phyloP scores from a whole-genome alignment of 2,329 filamentous ascomycete genomes.

The Microcyclospora tardicrescens region DNA sequence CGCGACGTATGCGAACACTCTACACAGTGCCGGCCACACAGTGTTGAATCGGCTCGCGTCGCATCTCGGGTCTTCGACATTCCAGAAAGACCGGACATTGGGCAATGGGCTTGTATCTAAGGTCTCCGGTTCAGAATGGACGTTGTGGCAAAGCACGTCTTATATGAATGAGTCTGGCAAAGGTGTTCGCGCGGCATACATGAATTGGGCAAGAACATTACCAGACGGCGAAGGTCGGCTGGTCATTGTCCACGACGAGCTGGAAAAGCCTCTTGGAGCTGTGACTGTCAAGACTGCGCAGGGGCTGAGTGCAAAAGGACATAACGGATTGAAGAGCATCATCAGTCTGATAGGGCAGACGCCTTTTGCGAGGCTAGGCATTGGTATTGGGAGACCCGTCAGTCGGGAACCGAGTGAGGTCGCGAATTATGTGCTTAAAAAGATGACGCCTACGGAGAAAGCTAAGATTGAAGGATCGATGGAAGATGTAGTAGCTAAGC shows the following conservation, averaged over 20 bases:
- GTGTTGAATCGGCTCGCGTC: conserved; percentile 51
- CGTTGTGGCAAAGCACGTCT: conserved; percentile 59
- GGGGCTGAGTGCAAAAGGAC: conserved; percentile 37
- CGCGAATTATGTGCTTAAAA: conserved; percentile 61
- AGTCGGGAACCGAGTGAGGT: conserved; percentile 56
- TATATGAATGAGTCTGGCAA: conserved; percentile 77
- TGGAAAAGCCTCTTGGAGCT: conserved; percentile 59
- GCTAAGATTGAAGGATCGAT: conserved; percentile 17
- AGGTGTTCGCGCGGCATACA: conserved; percentile 55
- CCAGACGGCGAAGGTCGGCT: conserved; percentile 38
- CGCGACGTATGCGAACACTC: conserved; percentile 55
- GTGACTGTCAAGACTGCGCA: conserved; percentile 44
- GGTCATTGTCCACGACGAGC: conserved; percentile 77
- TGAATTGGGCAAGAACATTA: conserved; percentile 29
- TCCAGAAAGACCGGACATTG: conserved; percentile 29
- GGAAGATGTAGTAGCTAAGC: conserved; percentile 27
- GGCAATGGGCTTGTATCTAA: conserved; percentile 40
- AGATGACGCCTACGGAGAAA: conserved; percentile 45
- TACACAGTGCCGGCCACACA: conserved; percentile 79
- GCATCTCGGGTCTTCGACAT: conserved; percentile 26
- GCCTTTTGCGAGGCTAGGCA: conserved; percentile 56
- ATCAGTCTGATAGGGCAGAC: conserved; percentile 61
- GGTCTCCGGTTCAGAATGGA: conserved; percentile 31
- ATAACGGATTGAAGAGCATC: conserved; percentile 41
- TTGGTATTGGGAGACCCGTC: conserved; percentile 77